These are phyloP conservation scores for Fonsecaea monophora DNA, from an alignment of 2,329 filamentous ascomycete species.

Conservation along the genomic window DNA sequence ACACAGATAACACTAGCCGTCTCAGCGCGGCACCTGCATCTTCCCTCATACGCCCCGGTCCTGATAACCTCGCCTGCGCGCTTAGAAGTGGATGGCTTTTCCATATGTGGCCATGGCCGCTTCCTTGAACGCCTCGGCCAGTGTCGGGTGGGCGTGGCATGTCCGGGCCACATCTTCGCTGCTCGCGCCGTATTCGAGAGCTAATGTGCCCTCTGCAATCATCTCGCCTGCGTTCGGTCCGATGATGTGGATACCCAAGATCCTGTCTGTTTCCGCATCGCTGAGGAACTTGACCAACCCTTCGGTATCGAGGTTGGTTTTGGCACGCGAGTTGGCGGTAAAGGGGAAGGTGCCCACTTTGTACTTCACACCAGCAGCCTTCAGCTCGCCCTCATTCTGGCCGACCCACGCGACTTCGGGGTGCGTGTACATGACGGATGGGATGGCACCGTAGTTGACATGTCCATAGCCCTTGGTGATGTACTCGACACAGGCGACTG, in stretches of 20 bases:
- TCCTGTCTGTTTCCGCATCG: slow-evolving; percentile 93
- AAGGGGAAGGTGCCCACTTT: slow-evolving; percentile 94
- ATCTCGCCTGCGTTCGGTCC: slow-evolving; percentile 97
- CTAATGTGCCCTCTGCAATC: slow-evolving; percentile 96
- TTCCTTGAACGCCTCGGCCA: slow-evolving; percentile 99
- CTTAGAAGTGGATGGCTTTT: slow-evolving; percentile 93
- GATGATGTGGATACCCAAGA: slow-evolving; percentile 95
- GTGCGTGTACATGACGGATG: slow-evolving; percentile 99
- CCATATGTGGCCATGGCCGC: slow-evolving; percentile 96
- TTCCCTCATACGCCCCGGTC: no score
- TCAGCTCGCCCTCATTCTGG: slow-evolving; percentile 95
- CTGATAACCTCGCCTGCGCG: not conserved
- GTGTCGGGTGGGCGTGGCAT: slow-evolving; percentile 93
- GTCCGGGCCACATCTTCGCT: slow-evolving; percentile 94
- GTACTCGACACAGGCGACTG: slow-evolving; percentile 91
- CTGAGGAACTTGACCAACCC: slow-evolving; percentile 97
- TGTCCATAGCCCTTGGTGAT: slow-evolving; percentile 98
- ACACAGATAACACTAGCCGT: not conserved
- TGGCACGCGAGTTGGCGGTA: slow-evolving; percentile 95
- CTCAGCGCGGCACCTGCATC: not conserved
- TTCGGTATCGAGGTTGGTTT: slow-evolving; percentile 97
- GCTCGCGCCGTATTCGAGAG: slow-evolving; percentile 93
- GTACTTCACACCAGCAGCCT: slow-evolving; percentile 88
- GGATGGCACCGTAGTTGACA: slow-evolving; percentile 98
- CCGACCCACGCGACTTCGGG: slow-evolving; percentile 99